Percentiles rank a stretch among this genome's conserved stretches.
phyloP scores from a whole-genome alignment of 2,329 filamentous ascomycete genomes.

The Gaeumannomyces tritici region DNA sequence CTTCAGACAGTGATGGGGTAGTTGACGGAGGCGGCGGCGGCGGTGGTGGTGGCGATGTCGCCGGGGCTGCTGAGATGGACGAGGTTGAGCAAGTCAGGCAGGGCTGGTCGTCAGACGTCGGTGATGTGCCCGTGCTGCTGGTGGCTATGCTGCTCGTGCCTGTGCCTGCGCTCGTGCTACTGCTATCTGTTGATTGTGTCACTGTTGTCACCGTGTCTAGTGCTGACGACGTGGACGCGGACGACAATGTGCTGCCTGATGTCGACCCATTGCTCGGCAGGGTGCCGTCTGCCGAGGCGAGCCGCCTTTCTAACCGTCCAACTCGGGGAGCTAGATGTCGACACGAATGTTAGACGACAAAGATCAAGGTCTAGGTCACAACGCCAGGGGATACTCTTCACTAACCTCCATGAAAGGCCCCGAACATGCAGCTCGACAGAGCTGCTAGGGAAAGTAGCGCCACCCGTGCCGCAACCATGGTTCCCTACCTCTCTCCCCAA shows the following conservation, averaged over 20 bases:
- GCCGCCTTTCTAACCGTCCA: conserved; percentile 1
- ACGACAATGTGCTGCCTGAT: neutral
- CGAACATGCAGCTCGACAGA: conserved; percentile 4
- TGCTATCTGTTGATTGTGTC: neutral
- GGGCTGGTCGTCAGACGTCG: neutral
- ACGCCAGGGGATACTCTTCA: neutral
- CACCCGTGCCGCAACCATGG: conserved; percentile 3
- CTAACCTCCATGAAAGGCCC: conserved; percentile 2
- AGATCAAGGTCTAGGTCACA: neutral
- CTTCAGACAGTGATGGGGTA: neutral
- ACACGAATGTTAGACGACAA: neutral
- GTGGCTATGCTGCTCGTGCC: neutral
- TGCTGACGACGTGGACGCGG: neutral
- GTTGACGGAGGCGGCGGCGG: neutral
- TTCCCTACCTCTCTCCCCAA: neutral
- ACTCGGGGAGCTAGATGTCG: neutral
- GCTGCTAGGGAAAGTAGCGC: conserved; percentile 7
- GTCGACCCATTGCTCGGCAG: neutral
- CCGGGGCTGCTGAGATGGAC: neutral
- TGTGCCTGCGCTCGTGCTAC: neutral
- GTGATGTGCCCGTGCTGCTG: neutral
- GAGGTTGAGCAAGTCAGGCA: neutral
- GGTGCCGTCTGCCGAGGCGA: neutral
- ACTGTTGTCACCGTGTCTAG: neutral
- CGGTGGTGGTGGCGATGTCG: neutral